Conservation (phyloP, 108 stramenopile genomes). For the Schizochytrium sp. region DNA sequence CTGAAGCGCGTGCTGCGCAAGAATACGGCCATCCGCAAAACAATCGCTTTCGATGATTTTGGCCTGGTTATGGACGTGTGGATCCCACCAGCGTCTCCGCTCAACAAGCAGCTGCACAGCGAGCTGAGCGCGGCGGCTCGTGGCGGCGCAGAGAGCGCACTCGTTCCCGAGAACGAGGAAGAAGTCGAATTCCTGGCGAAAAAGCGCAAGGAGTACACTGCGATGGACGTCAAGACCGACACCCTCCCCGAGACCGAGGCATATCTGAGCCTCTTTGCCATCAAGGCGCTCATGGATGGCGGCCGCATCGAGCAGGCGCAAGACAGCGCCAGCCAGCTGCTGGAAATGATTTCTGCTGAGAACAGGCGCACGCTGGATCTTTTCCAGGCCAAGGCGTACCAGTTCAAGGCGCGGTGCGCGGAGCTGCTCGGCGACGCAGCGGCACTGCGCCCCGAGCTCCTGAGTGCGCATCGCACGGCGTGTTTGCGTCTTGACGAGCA, state of each 20-base stretch:
- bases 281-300: background rate
- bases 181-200: background rate
- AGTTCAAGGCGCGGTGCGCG: constrained; percentile 1
- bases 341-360: background rate
- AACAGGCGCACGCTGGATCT: constrained; percentile 29
- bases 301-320: background rate
- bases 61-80: background rate
- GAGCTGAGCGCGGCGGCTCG: background rate
- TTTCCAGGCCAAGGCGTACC: constrained; percentile 21
- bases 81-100: background rate
- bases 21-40: background rate
- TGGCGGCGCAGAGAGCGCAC: background rate
- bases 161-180: background rate
- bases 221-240: background rate
- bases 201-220: background rate
- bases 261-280: background rate
- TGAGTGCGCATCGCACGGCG: constrained; percentile 50
- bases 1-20: background rate
- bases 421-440: background rate
- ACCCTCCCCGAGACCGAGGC: background rate
- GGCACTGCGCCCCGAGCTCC: constrained; percentile 29
- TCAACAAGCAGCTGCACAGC: background rate
- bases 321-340: background rate
- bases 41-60: background rate
- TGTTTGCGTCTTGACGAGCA: constrained; percentile 42